phyloP scores from a whole-genome alignment of 2,329 filamentous ascomycete species.

The Hypoxylon sp. region DNA sequence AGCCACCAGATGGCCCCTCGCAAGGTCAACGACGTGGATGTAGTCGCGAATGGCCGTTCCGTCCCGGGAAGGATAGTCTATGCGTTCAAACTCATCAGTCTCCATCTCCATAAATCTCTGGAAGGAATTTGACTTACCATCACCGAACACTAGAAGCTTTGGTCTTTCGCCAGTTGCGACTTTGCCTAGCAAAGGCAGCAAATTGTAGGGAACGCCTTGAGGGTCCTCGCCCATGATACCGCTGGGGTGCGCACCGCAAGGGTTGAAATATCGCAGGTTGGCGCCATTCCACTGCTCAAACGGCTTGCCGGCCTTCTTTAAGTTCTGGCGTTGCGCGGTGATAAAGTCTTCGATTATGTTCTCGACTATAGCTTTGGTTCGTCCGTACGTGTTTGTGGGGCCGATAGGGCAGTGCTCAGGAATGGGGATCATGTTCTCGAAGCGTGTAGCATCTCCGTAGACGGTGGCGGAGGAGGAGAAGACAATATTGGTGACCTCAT shows the following conservation, averaged over 20 bases:
- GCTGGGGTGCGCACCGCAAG: conserved; percentile 91
- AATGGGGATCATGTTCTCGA: conserved; percentile 98
- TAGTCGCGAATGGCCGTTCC: conserved; percentile 97
- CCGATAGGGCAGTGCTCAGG: conserved; percentile 96
- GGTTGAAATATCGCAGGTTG: conserved; percentile 97
- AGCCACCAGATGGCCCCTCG: conserved; percentile 87
- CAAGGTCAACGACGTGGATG: conserved; percentile 95
- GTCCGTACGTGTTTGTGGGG: conserved; percentile 97
- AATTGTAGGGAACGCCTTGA: conserved; percentile 94
- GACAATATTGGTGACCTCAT: conserved; percentile 96
- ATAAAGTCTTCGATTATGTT: conserved; percentile 92
- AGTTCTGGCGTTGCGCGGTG: conserved; percentile 86
- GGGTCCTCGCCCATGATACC: conserved; percentile 99
- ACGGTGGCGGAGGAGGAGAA: conserved; percentile 99
- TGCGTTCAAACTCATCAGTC: conserved; percentile 29
- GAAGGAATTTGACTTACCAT: conserved; percentile 71
- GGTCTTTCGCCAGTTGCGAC: conserved; percentile 95
- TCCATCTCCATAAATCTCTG: not conserved
- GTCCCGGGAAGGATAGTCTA: conserved; percentile 91
- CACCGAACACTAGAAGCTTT: conserved; percentile 94
- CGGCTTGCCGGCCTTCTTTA: conserved; percentile 83
- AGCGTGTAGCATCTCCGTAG: conserved; percentile 96
- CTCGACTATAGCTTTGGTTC: conserved; percentile 95
- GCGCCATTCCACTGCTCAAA: conserved; percentile 92
- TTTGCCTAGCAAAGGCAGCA: conserved; percentile 93